Conservation (phyloP, 805 yeast species). For the Kazachstania africana region DNA sequence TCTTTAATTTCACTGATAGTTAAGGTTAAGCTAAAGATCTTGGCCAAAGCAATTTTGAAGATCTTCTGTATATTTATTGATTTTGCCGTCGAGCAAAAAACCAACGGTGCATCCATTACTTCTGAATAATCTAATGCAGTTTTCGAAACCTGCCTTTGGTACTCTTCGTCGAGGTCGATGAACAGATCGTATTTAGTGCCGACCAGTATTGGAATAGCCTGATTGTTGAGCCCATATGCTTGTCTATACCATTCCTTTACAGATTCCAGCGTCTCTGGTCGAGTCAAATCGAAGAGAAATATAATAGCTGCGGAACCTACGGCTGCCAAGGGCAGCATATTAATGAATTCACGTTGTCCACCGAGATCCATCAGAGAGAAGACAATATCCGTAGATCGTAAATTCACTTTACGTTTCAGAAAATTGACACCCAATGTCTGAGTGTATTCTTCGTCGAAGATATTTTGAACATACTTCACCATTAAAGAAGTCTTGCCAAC, state of each 20-base stretch:
- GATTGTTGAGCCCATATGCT: slow-evolving; percentile 75
- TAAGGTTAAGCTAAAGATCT: slow-evolving; percentile 75
- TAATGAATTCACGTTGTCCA: slow-evolving; percentile 86
- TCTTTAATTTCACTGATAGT: slow-evolving; percentile 71
- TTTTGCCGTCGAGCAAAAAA: slow-evolving; percentile 83
- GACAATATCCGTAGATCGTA: slow-evolving; percentile 75
- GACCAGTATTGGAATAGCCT: slow-evolving; percentile 80
- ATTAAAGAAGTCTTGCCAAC: slow-evolving; percentile 90
- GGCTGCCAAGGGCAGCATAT: slow-evolving; percentile 86
- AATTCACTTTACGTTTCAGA: slow-evolving; percentile 76
- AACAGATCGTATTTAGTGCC: slow-evolving; percentile 90
- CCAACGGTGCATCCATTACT: slow-evolving; percentile 74
- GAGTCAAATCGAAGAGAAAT: slow-evolving; percentile 79
- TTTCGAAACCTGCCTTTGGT: slow-evolving; percentile 70
- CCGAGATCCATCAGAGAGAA: slow-evolving; percentile 93
- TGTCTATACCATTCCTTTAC: slow-evolving; percentile 90
- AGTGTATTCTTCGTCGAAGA: slow-evolving; percentile 80
- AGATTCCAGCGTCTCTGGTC: slow-evolving; percentile 70
- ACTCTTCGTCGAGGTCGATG: slow-evolving; percentile 59
- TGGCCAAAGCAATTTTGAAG: slow-evolving; percentile 78
- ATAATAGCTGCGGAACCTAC: slow-evolving; percentile 84
- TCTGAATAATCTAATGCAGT: slow-evolving; percentile 73
- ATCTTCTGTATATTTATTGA: slow-evolving; percentile 89
- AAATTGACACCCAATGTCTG: slow-evolving; percentile 92
- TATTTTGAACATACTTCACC: slow-evolving; percentile 94